Evolutionary conservation across 306 rosid genomes (phyloP).

Genomic region (Quercus parvula): DNA sequence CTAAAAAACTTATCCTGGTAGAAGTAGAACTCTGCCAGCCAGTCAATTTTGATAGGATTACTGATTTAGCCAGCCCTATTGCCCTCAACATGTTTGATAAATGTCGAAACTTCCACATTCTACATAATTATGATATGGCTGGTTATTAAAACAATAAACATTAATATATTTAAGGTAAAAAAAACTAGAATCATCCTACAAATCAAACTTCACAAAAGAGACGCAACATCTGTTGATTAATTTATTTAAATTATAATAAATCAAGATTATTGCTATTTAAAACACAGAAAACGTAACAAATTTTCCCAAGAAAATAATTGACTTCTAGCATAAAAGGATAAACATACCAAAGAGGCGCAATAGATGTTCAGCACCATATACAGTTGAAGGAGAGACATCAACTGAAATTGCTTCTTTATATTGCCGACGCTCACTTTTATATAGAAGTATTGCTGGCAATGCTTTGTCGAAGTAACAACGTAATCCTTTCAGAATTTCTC

Average conservation of each 20-base stretch:
- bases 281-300: background rate
- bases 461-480: conserved; percentile 20
- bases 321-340: background rate
- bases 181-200: no score
- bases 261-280: background rate
- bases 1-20: no score
- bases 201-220: no score
- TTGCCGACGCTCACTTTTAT: conserved; percentile 78
- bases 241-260: background rate
- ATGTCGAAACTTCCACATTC: background rate
- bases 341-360: conserved; percentile 81
- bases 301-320: background rate
- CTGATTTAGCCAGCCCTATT: background rate
- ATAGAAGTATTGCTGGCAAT: conserved; percentile 68
- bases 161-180: background rate
- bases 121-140: background rate
- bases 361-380: conserved; percentile 93
- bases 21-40: background rate
- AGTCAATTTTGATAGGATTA: background rate
- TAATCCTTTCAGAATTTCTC: no score
- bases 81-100: background rate
- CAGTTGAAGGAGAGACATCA: conserved; percentile 53
- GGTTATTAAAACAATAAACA: background rate
- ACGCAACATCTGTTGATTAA: no score
- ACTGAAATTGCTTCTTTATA: conserved; percentile 52